Evolutionary conservation across 2,329 filamentous ascomycete genomes (phyloP).

Genomic region (Aspergillus sp.): DNA sequence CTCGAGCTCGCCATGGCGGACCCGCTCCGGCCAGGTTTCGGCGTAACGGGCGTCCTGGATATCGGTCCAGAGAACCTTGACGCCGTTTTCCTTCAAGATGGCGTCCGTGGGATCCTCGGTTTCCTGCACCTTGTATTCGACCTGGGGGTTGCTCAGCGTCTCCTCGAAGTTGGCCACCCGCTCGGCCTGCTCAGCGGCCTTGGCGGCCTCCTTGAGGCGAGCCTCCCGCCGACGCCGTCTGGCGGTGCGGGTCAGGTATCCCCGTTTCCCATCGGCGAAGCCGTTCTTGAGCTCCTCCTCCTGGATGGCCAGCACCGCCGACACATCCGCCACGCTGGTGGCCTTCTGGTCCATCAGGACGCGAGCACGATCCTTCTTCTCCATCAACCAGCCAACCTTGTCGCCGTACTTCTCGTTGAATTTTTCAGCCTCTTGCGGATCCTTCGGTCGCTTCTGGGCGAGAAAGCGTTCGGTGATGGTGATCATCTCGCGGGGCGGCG

Average conservation of each 20-base stretch:
- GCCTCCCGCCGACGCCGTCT: constrained; percentile 31
- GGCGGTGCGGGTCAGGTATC: constrained; percentile 30
- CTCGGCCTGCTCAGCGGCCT: constrained; percentile 21
- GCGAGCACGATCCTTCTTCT: constrained; percentile 51
- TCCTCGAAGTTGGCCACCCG: constrained; percentile 21
- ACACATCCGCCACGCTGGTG: constrained; percentile 61
- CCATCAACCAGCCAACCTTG: constrained; percentile 44
- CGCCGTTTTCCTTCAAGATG: constrained; percentile 25
- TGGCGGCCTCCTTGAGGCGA: constrained; percentile 23
- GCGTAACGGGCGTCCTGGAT: constrained; percentile 44
- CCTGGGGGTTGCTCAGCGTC: constrained; percentile 14
- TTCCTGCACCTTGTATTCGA: constrained; percentile 31
- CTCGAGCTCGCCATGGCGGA: constrained; percentile 43
- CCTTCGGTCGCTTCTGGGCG: constrained; percentile 37
- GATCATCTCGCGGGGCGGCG: constrained; percentile 46
- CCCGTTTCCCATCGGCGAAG: constrained; percentile 30
- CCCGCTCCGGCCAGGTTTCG: constrained; percentile 41
- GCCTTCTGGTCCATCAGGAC: constrained; percentile 64
- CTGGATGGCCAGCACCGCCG: constrained; percentile 55
- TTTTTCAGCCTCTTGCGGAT: constrained; percentile 39
- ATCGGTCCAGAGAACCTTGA: constrained; percentile 49
- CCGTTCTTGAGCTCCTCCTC: constrained; percentile 35
- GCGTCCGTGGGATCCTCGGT: constrained; percentile 23
- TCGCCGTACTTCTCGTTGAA: constrained; percentile 40
- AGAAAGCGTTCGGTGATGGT: constrained; percentile 45